Percentiles rank a stretch among this genome's conserved stretches.
phyloP scores from a whole-genome alignment of 1,284 basidiomycete species.

The Moniliella sp. region DNA sequence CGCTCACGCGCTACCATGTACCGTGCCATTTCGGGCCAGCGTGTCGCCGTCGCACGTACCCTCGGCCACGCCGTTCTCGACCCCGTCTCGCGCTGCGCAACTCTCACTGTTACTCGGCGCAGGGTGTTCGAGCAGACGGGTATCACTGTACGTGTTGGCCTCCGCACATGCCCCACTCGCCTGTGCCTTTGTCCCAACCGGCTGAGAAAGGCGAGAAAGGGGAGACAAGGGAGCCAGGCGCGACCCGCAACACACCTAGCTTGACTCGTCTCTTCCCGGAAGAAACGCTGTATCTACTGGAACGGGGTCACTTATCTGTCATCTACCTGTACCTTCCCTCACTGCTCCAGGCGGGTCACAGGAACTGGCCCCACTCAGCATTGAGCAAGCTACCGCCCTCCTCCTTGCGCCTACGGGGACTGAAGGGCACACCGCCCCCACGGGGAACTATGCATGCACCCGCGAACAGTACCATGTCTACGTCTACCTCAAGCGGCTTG shows the following conservation, averaged over 20 bases:
- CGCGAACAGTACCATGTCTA: conserved; percentile 76
- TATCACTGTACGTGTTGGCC: conserved; percentile 5
- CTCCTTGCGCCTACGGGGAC: not conserved
- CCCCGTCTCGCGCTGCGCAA: conserved; percentile 10
- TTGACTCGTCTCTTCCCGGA: conserved; percentile 61
- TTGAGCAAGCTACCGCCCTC: not conserved
- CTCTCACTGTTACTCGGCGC: conserved; percentile 15
- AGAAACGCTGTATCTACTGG: conserved; percentile 74
- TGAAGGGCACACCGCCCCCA: not conserved
- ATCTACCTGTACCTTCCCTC: no score
- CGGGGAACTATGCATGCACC: conserved; percentile 35
- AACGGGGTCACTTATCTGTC: no score
- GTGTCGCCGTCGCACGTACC: conserved; percentile 33
- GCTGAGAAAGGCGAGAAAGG: not conserved
- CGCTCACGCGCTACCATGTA: conserved; percentile 63
- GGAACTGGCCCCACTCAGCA: conserved; percentile 34
- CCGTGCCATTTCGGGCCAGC: conserved; percentile 49
- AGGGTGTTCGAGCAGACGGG: conserved; percentile 21
- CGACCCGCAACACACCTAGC: conserved; percentile 2
- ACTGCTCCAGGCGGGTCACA: not conserved
- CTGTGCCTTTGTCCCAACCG: no score
- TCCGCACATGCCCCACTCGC: not conserved
- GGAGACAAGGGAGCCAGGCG: conserved; percentile 1
- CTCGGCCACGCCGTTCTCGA: conserved; percentile 20
- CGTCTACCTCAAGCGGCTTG: conserved; percentile 69